Conservation (phyloP, 2,329 filamentous ascomycete species). For the Ophiocordyceps camponoti-leonardi region DNA sequence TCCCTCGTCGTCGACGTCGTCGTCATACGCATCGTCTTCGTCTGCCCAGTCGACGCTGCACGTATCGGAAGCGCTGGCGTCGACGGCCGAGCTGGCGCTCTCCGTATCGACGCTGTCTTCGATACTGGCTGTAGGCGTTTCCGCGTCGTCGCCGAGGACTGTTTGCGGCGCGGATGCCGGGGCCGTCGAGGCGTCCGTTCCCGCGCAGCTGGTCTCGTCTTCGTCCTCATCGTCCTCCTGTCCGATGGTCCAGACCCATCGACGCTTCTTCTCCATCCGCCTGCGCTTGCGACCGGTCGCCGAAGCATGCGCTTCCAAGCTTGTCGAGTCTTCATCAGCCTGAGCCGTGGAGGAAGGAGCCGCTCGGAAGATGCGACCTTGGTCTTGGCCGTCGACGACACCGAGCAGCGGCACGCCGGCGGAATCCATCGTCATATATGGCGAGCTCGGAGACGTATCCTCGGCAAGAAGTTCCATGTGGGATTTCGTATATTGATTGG, state of each 20-base stretch:
- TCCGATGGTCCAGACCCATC: constrained; percentile 51
- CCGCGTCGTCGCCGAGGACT: constrained; percentile 3
- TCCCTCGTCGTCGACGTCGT: background rate
- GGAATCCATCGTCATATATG: constrained; percentile 12
- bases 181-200: background rate
- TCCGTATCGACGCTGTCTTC: constrained; percentile 11
- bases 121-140: constrained; percentile 23
- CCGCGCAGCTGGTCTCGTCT: constrained; percentile 13
- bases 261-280: constrained; percentile 40
- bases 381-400: background rate
- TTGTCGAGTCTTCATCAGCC: background rate
- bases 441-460: constrained; percentile 32
- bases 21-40: constrained; percentile 4
- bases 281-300: constrained; percentile 35
- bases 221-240: constrained; percentile 30
- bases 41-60: constrained; percentile 22
- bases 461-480: constrained; percentile 46
- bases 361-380: background rate
- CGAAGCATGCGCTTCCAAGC: constrained; percentile 6
- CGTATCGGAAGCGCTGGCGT: constrained; percentile 33
- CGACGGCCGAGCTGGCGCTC: constrained; percentile 11
- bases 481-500: constrained; percentile 42
- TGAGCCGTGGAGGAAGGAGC: background rate
- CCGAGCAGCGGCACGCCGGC: constrained; percentile 21
- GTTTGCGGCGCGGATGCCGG: background rate